Conservation (phyloP, 2,329 filamentous ascomycete species). For the Neospermospora avenae region DNA sequence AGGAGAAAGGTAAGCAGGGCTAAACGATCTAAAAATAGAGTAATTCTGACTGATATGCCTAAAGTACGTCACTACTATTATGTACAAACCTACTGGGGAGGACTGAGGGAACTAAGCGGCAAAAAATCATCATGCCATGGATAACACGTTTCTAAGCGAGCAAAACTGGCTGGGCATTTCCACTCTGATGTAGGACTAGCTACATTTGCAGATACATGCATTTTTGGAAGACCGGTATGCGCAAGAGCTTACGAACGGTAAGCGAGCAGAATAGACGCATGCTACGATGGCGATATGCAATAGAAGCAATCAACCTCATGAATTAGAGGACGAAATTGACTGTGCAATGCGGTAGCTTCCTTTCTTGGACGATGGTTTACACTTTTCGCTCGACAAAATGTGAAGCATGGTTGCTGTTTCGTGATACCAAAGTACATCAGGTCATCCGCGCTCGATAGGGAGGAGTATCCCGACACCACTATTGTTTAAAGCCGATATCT, state of each 20-base stretch:
- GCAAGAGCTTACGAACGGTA: not conserved
- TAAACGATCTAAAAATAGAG: not conserved
- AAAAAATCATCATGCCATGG: not conserved
- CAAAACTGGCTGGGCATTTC: not conserved
- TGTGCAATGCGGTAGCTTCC: not conserved
- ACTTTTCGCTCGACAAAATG: not conserved
- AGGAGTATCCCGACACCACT: too few species aligned
- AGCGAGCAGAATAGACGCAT: not conserved
- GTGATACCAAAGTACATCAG: too few species aligned
- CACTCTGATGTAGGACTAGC: not conserved
- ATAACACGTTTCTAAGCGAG: not conserved
- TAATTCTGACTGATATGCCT: slow-evolving; percentile 3
- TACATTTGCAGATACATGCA: not conserved
- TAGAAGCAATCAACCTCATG: not conserved
- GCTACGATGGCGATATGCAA: not conserved
- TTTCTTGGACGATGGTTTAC: not conserved
- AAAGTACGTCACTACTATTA: slow-evolving; percentile 94
- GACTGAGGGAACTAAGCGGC: slow-evolving; percentile 33
- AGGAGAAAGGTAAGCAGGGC: slow-evolving; percentile 74
- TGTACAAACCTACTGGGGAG: slow-evolving; percentile 81
- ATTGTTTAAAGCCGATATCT: too few species aligned
- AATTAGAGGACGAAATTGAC: not conserved
- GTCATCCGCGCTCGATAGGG: too few species aligned
- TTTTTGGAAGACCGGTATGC: not conserved
- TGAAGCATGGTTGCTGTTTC: too few species aligned